A percentile compares a stretch with the other conserved stretches of the same genome.
Evolutionary conservation across 1,284 basidiomycete genomes (phyloP).

Genomic region (Cryptococcus floricola): DNA sequence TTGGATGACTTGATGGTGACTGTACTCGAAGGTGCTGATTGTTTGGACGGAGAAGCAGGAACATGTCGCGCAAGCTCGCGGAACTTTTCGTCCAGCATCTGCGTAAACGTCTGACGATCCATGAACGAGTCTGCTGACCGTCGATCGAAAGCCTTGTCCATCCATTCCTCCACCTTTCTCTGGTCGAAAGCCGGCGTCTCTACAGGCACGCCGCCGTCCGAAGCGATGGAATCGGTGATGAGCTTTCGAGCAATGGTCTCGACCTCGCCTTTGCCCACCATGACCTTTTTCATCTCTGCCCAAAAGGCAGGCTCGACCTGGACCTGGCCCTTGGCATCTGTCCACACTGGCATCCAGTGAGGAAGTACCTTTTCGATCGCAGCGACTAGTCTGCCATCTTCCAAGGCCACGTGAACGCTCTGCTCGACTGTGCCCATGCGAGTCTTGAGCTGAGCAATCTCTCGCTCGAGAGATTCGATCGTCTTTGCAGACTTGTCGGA

Average conservation of each 20-base stretch:
- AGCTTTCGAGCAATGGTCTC: conserved; percentile 28
- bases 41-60: conserved; percentile 12
- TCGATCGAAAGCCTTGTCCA: conserved; percentile 40
- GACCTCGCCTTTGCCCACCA: conserved; percentile 41
- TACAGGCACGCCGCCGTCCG: not conserved
- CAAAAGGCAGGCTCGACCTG: conserved; percentile 52
- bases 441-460: conserved; percentile 29
- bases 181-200: conserved; percentile 36
- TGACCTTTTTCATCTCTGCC: conserved; percentile 50
- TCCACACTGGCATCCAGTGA: conserved; percentile 45
- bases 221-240: conserved; percentile 5
- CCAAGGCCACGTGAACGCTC: conserved; percentile 49
- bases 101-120: conserved; percentile 31
- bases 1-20: conserved; percentile 68
- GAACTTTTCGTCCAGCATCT: conserved; percentile 32
- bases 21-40: conserved; percentile 22
- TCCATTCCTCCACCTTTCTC: conserved; percentile 42
- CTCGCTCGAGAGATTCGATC: conserved; percentile 15
- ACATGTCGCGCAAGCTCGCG: conserved; percentile 20
- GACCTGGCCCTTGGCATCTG: conserved; percentile 43
- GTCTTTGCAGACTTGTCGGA: conserved; percentile 4
- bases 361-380: conserved; percentile 50
- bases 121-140: conserved; percentile 7
- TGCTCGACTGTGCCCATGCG: conserved; percentile 64
- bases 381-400: conserved; percentile 39